Evolutionary conservation across 768 basidiomycete species (phyloP), one percentile per base, ranked within the genome.

Genomic region (Agrocybe pediades): DNA sequence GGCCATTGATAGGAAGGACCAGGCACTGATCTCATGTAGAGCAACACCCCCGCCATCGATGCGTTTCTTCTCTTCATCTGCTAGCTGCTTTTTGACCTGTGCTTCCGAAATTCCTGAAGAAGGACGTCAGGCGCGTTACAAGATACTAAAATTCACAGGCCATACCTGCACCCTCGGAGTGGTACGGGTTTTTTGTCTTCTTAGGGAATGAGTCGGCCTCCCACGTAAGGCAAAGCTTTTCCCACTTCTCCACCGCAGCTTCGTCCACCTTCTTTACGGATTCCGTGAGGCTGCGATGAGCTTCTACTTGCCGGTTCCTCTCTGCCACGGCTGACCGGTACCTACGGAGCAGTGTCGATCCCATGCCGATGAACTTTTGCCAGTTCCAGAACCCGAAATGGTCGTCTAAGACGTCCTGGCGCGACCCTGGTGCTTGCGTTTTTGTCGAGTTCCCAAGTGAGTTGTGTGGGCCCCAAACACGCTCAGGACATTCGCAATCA

Each of bases 401-500:
- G 9, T 75, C 71, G 27, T 77, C 70, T 1, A 78, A 36, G 0
- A 66, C 62, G 39, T 73, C 69, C 1, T 62, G 63, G 9, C 51
- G 47, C 2, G 58, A 56, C 0, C 71, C 70, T 0, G 69, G 68
- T 0, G 67, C 71, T 68, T 71, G 73, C 23, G 71, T 70, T 8
- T 65, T 60, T 0, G 71, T 74, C 19, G 67, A 67, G 3, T 61
- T 58, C 3, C 67, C 68, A 0, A 62, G 49, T 0, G 59, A 45
- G 50, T 74, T 73, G 13, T 65, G 50, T 0, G 27, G 48, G 0
- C 68, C 44, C 77, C 77, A 78, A 0, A 60, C 54, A 0, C 63
- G 55, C 40, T 78, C 75, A 0, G 66, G 62, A 2, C 58, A 68
- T 52, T 77, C 71, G 0, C 70, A 63, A 49, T 73, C 72, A 1